Percentiles rank a stretch among this genome's conserved stretches.
Evolutionary conservation across 1,139 yeast genomes (phyloP).

Genomic region (Kodamaea plutei): DNA sequence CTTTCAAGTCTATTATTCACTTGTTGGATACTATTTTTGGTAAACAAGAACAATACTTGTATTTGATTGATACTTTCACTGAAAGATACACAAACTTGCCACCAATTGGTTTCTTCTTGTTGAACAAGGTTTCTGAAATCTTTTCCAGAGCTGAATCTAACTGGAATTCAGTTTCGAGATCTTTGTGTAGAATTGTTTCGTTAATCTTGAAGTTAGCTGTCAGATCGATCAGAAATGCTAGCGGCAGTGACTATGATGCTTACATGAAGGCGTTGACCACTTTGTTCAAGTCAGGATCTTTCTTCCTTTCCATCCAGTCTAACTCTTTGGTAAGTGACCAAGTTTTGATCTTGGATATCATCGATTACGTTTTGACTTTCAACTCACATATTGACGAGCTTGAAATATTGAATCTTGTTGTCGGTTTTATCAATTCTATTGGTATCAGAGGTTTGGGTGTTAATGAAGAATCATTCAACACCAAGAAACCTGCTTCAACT

Average conservation of each 20-base stretch:
- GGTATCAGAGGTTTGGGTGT: slow-evolving; percentile 53
- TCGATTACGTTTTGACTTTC: slow-evolving; percentile 51
- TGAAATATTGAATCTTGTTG: slow-evolving; percentile 36
- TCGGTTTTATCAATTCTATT: slow-evolving; percentile 45
- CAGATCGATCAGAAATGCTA: slow-evolving; percentile 20
- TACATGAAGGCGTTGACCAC: slow-evolving; percentile 29
- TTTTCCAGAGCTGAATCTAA: slow-evolving; percentile 48
- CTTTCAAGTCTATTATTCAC: slow-evolving; percentile 56
- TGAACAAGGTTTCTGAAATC: slow-evolving; percentile 43
- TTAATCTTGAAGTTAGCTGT: slow-evolving; percentile 44
- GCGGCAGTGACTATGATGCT: slow-evolving; percentile 18
- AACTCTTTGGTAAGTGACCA: slow-evolving; percentile 56
- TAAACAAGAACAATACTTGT: slow-evolving; percentile 59
- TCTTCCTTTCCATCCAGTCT: slow-evolving; percentile 46
- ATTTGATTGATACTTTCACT: slow-evolving; percentile 50
- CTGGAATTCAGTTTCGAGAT: slow-evolving; percentile 63
- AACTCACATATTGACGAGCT: slow-evolving; percentile 35
- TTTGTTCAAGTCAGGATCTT: slow-evolving; percentile 40
- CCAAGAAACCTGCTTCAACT: slow-evolving; percentile 25
- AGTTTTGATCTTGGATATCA: slow-evolving; percentile 50
- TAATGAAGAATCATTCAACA: slow-evolving; percentile 29
- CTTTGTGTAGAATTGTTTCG: slow-evolving; percentile 57
- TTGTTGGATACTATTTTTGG: slow-evolving; percentile 62
- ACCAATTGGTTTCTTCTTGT: slow-evolving; percentile 47
- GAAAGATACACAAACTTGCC: slow-evolving; percentile 35